Base-by-base conservation (phyloP, 306 rosid genomes). In the Notholithocarpus densiflorus region DNA sequence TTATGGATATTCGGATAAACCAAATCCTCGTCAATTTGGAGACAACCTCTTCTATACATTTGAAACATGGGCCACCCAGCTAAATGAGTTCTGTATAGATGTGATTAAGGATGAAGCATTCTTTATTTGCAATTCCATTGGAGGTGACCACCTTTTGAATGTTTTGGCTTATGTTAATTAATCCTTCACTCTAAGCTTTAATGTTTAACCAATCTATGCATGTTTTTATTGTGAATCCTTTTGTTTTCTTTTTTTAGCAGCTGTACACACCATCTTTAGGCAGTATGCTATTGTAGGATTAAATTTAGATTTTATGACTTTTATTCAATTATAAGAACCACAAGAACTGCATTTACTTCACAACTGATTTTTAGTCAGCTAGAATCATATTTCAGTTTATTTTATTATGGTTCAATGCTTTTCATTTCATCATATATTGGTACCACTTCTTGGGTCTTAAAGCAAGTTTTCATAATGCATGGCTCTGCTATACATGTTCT, bases 1-100 rank as follows among this genome's bases (percentile, higher is more conserved):
- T 76, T 94, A 94, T 82, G 98, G 98, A 86, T 94, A 90, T 84
- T 94, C 98, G 0, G 97, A 92, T 86, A 94, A 92, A 79, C 98
- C 98, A 72, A 89, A 89, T 75, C 98, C 97, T 82, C 90, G 89
- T 32, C 83, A 79, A 81, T 82, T 92, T 27, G 85, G 88, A 68
- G 92, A 85, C 24, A 77, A 73, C 72, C 68, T 85, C 69, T 92
- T 91, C 86, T 94, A 94, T 85, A 84, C 97, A 54, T 92, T 92
- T 75, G 97, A 94, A 81, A 94, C 97, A 17, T 94, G 98, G 97
- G 98, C 95, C 20, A n/a, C 89, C 80, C 98, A 92, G 78, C 70
- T 91, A 68, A 94, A 92, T 82, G 93, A 94, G 14, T 94, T 92
- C 78, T 91, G 97, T 72, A 57, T 68, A 66, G 89, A 92, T 26